Base-by-base conservation (phyloP, 352 stramenopile genomes). In the Peronosclerospora sorghi region DNA sequence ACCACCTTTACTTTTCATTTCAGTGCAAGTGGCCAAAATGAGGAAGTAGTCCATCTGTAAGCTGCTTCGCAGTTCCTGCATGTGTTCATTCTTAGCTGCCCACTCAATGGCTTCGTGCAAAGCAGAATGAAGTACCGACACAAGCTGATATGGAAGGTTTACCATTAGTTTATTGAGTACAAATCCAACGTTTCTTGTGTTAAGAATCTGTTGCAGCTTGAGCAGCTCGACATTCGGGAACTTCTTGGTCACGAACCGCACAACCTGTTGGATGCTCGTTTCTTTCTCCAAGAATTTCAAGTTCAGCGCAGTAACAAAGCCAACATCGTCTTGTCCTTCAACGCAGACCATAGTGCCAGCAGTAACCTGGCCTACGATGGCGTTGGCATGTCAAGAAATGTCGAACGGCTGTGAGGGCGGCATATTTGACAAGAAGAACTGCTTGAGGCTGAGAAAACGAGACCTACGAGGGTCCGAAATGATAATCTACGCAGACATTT, bases 31-130 rank as follows among this genome's bases (percentile, higher is more conserved):
- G 20, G 73, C 58, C 15, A 91, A 59, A 9, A 91, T 64, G 13
- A 91, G 54, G 41, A 91, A 87, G 42, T 91, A 89, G 56, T 89
- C 79, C 45, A 91, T 77, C 48, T 78, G 45, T 52, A 83, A 87
- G 41, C 66, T 83, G 36, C 58, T 38, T 45, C 77, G 76, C 32
- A 86, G 54, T 41, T 69, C 62, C 14, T 62, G 43, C 28, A 62
- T 74, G 20, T 75, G 59, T 37, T 85, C 72, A 46, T 93, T 88
- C 35, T 73, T 49, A 27, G 80, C 71, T 2, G 77, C 78, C 80
- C 80, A 93, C 48, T 89, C 77, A 36, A 93, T 84, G 51, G 90
- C 80, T 32, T 90, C 66, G 32, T 93, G 77, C 20, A 93, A 53
- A 36, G 80, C 80, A 41, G 62, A 74, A 51, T 93, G 80, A 10